Evolutionary conservation across 176 grass and related monocot species (phyloP), one percentile per base, ranked within the genome.

Genomic region (Typha latifolia): DNA sequence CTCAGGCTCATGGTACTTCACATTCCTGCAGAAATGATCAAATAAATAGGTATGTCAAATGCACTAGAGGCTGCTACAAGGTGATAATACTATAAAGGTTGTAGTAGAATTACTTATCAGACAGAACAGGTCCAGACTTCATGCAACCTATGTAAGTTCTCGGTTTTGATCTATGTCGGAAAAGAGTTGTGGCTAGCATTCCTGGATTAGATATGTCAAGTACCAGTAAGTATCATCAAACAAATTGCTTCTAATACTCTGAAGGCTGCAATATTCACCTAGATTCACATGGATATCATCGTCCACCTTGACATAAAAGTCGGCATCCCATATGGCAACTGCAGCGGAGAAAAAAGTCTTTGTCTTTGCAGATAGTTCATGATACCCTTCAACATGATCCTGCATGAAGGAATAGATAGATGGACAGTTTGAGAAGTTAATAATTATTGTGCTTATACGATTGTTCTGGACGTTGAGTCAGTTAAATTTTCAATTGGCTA

Each of bases 231-330:
- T 43, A 69, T 8, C 13, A 34, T 48, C 47, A 66, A 14, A 69
- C n/a, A 49, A 22, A 32, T 62, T 57, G 34, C 14, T 47, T n/a
- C 43, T 47, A 20, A 56, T 10, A 16, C 32, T 24, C 51, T 57
- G 11, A 49, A 49, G 47, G n/a, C 21, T 56, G 26, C 32, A 10
- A 67, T 57, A 21, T 56, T 49, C 78, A 96, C 85, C 88, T 71
- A 91, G 72, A 75, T 91, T 96, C 47, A 96, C 66, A 67, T 91
- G 88, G 59, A 91, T 83, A 89, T 96, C 93, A 66, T 96, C 88
- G 12, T 96, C 88, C 74, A 96, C 91, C 71, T 96, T 96, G 77
- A 96, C 87, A 84, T 91, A 96, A 68, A 96, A 96, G 29, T 96
- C 87, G 66, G 91, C 87, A 85, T 91, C 91, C 91, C 91, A 91